phyloP scores from a whole-genome alignment of 2,329 filamentous ascomycete genomes.

The Cytospora piceicola region DNA sequence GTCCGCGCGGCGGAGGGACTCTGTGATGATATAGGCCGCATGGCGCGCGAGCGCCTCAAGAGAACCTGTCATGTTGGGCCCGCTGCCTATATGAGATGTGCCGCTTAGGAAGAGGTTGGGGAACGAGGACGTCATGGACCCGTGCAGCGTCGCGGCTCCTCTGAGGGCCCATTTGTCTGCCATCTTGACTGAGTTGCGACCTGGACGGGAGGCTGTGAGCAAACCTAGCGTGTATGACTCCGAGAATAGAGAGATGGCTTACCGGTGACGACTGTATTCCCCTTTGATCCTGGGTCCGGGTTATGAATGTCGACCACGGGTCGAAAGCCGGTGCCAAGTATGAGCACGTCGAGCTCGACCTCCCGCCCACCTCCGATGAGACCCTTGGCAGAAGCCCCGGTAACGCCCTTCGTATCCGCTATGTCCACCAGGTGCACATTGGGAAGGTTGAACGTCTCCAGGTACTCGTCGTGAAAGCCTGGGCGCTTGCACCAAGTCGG shows the following conservation, averaged over 20 bases:
- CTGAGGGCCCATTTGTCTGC: constrained; percentile 31
- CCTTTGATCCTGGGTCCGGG: constrained; percentile 30
- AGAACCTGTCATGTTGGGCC: constrained; percentile 34
- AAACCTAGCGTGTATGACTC: background rate
- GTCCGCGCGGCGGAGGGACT: constrained; percentile 10
- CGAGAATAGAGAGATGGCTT: background rate
- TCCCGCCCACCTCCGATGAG: constrained; percentile 9
- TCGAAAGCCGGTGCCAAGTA: constrained; percentile 32
- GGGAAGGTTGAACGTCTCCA: constrained; percentile 50
- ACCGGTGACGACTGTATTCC: constrained; percentile 20
- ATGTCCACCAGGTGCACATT: constrained; percentile 54
- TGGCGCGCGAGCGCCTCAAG: constrained; percentile 44
- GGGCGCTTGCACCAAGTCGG: constrained; percentile 56
- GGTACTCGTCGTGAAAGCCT: constrained; percentile 54
- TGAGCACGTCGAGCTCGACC: constrained; percentile 25
- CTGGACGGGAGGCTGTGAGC: constrained; percentile 8
- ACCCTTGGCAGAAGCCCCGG: constrained; percentile 12
- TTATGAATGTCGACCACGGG: background rate
- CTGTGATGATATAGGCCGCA: constrained; percentile 21
- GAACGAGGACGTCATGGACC: constrained; percentile 30
- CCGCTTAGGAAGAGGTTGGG: constrained; percentile 34
- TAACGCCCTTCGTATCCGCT: constrained; percentile 47
- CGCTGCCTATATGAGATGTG: constrained; percentile 20
- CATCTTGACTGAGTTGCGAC: constrained; percentile 28
- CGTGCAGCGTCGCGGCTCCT: constrained; percentile 29